Base-by-base conservation (phyloP, 2,329 filamentous ascomycete species). In the Stachybotrys echinatus region DNA sequence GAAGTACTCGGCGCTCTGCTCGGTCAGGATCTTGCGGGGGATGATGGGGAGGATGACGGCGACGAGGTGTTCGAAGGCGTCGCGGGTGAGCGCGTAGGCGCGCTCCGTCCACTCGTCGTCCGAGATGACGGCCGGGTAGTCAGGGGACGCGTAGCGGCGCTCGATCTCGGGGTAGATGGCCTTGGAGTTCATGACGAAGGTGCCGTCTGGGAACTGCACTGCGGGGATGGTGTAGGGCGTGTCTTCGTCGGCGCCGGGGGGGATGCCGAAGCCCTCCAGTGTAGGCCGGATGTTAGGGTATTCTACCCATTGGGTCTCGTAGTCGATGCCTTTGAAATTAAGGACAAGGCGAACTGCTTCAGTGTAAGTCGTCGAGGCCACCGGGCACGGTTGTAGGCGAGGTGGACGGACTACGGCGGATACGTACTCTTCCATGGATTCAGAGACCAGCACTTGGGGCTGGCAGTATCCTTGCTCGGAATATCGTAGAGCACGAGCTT, bases 121-220 rank as follows among this genome's bases (percentile, higher is more conserved):
- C 23, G 31, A 23, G 19, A 19, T 17, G 17, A 46, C 22, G n/a
- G 44, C 34, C 5, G 44, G 44, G 31, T 46, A 46, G 4, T 34
- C 23, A 14, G 44, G 44, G 22, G 23, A 17, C n/a, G 83, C 83
- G 55, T 85, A 71, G 1, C 67, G 65, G 48, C 72, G 66, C 59
- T 88, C 83, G 21, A 88, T 69, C n/a, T 70, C 69, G 10, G 64
- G 54, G 12, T 77, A 80, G 54, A 88, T 88, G 37, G 64, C 65
- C 55, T 66, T 70, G 3, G 80, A 84, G 59, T 88, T 82, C 76
- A 81, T 85, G 8, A 83, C 56, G 58, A 77, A 81, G 2, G 62
- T 75, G 18, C 77, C 79, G 47, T 80, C 74, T 1, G 75, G 70
- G 34, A 81, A 68, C 10, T 62, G 66, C 52, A 83, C 67, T 4